These are phyloP conservation scores for Poterioochromonas sp. DNA, from an alignment of 352 stramenopile species.

Conservation along the genomic window DNA sequence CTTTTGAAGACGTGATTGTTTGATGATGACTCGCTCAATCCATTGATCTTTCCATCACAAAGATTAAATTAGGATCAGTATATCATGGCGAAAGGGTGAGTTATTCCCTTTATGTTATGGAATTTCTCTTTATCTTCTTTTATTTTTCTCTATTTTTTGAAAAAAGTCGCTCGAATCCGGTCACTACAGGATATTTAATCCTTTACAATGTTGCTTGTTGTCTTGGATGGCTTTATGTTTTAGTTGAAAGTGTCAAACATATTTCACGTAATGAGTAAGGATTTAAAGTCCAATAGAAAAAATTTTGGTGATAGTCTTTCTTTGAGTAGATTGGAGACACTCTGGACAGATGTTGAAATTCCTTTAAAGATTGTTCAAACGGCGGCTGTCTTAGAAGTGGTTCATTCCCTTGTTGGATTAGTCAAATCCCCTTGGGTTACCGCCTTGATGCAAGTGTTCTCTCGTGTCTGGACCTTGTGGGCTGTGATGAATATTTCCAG, in stretches of 20 bases:
- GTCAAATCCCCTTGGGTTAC: constrained; percentile 88
- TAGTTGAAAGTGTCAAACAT: constrained; percentile 40
- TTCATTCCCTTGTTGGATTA: constrained; percentile 85
- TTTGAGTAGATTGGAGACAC: neutral
- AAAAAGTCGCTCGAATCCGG: neutral
- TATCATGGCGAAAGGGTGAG: too few relatives aligned
- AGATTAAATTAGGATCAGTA: too few relatives aligned
- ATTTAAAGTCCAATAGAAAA: too few relatives aligned
- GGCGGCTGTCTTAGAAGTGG: constrained; percentile 84
- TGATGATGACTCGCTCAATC: too few relatives aligned
- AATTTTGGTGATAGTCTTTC: too few relatives aligned
- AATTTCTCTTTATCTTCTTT: too few relatives aligned
- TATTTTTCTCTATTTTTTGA: too few relatives aligned
- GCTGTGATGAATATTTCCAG: constrained; percentile 74
- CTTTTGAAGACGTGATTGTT: too few relatives aligned
- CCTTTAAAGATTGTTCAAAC: constrained; percentile 65
- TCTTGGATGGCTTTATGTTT: constrained; percentile 55
- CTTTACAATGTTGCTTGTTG: constrained; percentile 59
- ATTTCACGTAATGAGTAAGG: neutral
- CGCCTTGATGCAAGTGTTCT: constrained; percentile 78
- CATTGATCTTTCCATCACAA: too few relatives aligned
- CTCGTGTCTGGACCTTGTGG: constrained; percentile 82
- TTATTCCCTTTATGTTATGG: too few relatives aligned
- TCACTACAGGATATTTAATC: constrained; percentile 51
- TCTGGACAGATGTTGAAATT: constrained; percentile 1